Conservation (phyloP, 176 grass and related monocot species). For the Carex littledalei region DNA sequence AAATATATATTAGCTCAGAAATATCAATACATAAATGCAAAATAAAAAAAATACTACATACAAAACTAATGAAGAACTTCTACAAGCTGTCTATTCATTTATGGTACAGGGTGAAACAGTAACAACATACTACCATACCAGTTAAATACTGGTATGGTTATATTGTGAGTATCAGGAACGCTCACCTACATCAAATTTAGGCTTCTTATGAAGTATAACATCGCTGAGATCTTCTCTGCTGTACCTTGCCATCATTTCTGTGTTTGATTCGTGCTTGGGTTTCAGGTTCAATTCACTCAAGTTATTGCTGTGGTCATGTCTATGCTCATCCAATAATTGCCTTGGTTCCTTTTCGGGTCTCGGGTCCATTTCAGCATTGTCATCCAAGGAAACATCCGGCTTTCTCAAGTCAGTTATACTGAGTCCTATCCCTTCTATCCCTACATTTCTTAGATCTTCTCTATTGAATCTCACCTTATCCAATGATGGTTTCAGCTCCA, state of each 20-base stretch:
- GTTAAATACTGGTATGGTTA: neutral
- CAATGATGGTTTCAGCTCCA: neutral
- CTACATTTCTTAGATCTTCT: neutral
- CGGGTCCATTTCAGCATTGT: neutral
- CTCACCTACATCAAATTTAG: conserved; percentile 23
- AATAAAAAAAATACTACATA: neutral
- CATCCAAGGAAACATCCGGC: neutral
- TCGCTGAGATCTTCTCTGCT: neutral
- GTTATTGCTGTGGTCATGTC: neutral
- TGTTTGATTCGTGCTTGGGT: neutral
- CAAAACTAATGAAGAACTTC: neutral
- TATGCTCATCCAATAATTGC: neutral
- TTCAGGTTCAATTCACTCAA: neutral
- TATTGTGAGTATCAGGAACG: neutral
- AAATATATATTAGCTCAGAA: neutral
- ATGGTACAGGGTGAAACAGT: neutral
- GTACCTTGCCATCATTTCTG: neutral
- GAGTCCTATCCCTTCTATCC: conserved; percentile 1
- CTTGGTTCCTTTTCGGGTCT: neutral
- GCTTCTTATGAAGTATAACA: conserved; percentile 3
- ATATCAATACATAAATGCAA: neutral
- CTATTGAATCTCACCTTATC: neutral
- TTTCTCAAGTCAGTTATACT: conserved; percentile 3
- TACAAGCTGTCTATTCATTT: neutral
- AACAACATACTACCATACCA: neutral